Evolutionary conservation across 1,284 basidiomycete genomes (phyloP).

Genomic region (Xerocomus nothofagi): DNA sequence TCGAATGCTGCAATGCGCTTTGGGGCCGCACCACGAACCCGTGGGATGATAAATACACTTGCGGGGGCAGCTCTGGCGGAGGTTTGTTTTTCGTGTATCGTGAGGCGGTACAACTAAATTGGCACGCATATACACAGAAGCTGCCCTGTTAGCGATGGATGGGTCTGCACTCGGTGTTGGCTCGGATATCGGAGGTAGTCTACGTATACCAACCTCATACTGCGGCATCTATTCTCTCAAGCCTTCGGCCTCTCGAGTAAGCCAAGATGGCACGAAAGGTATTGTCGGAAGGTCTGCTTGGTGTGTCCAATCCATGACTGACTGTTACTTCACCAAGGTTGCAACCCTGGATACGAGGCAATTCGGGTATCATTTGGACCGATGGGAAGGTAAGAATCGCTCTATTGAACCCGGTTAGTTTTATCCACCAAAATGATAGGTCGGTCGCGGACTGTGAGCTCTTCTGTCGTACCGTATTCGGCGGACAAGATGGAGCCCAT

Average conservation of each 20-base stretch:
- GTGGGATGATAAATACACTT: slow-evolving; percentile 60
- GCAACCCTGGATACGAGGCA: slow-evolving; percentile 66
- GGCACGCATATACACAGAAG: slow-evolving; percentile 44
- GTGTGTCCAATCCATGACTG: neutral
- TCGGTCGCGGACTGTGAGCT: slow-evolving; percentile 69
- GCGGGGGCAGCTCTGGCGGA: slow-evolving; percentile 80
- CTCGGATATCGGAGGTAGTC: slow-evolving; percentile 74
- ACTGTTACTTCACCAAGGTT: slow-evolving; percentile 35
- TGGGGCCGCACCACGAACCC: slow-evolving; percentile 80
- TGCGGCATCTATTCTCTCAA: slow-evolving; percentile 84
- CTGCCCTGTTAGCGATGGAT: slow-evolving; percentile 71
- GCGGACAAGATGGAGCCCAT: slow-evolving; percentile 43
- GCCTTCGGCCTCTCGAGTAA: slow-evolving; percentile 58
- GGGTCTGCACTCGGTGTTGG: slow-evolving; percentile 80
- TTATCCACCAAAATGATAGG: slow-evolving; percentile 33
- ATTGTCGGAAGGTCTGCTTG: slow-evolving; percentile 12
- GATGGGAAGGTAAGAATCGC: slow-evolving; percentile 59
- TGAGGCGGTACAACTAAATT: neutral
- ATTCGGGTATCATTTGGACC: slow-evolving; percentile 65
- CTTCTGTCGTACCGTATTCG: slow-evolving; percentile 55
- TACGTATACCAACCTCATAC: slow-evolving; percentile 79
- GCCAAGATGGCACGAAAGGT: slow-evolving; percentile 50
- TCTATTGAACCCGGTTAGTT: neutral
- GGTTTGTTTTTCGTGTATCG: slow-evolving; percentile 18
- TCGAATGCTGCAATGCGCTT: slow-evolving; percentile 85